These are phyloP conservation scores for Gautieria morchelliformis DNA, from an alignment of 768 basidiomycete genomes.

Conservation along the genomic window DNA sequence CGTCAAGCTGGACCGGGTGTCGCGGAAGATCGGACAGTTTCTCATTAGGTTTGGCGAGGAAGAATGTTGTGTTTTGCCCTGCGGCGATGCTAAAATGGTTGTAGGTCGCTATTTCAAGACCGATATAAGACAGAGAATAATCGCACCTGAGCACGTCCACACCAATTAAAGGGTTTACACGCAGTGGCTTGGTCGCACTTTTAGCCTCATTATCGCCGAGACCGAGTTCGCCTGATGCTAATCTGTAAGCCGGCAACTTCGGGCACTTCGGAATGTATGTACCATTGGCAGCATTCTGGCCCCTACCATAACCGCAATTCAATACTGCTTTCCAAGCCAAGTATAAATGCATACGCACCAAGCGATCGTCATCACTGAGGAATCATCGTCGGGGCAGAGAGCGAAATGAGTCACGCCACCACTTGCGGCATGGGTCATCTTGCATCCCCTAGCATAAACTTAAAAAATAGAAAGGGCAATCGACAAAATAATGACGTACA, in stretches of 20 bases:
- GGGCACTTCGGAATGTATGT: slow-evolving; percentile 3
- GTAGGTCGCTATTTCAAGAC: not conserved
- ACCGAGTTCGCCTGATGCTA: slow-evolving; percentile 58
- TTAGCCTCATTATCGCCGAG: slow-evolving; percentile 74
- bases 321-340: not conserved
- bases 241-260: not conserved
- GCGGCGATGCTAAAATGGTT: slow-evolving; percentile 53
- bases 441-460: slow-evolving; percentile 55
- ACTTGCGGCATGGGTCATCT: slow-evolving; percentile 53
- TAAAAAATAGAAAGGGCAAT: not conserved
- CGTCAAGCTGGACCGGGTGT: slow-evolving; percentile 63
- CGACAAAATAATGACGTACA: slow-evolving; percentile 34
- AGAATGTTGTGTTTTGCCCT: slow-evolving; percentile 78
- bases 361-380: slow-evolving; percentile 69
- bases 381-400: slow-evolving; percentile 66
- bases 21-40: slow-evolving; percentile 71
- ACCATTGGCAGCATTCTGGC: slow-evolving; percentile 84
- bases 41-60: slow-evolving; percentile 69
- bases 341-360: slow-evolving; percentile 27
- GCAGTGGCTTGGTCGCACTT: slow-evolving; percentile 76
- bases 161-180: slow-evolving; percentile 58
- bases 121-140: not conserved
- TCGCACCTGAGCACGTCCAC: slow-evolving; percentile 71
- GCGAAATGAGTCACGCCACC: slow-evolving; percentile 91
- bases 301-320: slow-evolving; percentile 17